Conservation (phyloP, 225 moss, liverwort and hornwort genomes). For the Pleurozium schreberi region DNA sequence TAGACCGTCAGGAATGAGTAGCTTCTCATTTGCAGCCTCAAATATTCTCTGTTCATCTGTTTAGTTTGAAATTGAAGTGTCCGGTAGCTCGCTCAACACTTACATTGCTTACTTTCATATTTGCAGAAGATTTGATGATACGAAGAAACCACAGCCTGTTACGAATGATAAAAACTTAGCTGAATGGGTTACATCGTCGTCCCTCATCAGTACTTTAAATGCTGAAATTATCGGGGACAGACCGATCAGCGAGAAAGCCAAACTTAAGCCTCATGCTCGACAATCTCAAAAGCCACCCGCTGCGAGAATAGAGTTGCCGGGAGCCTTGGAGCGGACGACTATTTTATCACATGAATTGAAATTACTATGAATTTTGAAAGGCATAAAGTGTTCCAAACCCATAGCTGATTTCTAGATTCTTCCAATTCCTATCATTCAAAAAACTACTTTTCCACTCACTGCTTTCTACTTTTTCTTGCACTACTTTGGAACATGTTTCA, state of each 20-base stretch:
- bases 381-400: too few relatives aligned
- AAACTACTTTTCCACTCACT: too few relatives aligned
- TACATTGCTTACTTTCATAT: not conserved
- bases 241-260: not conserved
- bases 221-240: not conserved
- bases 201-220: not conserved
- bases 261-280: not conserved
- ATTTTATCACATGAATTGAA: too few relatives aligned
- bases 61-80: not conserved
- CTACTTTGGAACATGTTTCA: too few relatives aligned
- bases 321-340: not conserved
- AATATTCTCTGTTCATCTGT: not conserved
- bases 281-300: not conserved
- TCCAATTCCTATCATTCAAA: too few relatives aligned
- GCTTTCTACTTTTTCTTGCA: too few relatives aligned
- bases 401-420: too few relatives aligned
- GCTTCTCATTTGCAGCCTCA: not conserved
- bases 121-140: not conserved
- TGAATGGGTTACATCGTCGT: conserved; percentile 19
- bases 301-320: not conserved
- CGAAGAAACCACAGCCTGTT: not conserved
- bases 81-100: not conserved
- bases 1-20: too few relatives aligned
- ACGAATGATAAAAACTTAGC: conserved; percentile 13
- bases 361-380: too few relatives aligned